Conservation (phyloP, 495 filamentous ascomycete genomes). For the Penicillium waksmanii region DNA sequence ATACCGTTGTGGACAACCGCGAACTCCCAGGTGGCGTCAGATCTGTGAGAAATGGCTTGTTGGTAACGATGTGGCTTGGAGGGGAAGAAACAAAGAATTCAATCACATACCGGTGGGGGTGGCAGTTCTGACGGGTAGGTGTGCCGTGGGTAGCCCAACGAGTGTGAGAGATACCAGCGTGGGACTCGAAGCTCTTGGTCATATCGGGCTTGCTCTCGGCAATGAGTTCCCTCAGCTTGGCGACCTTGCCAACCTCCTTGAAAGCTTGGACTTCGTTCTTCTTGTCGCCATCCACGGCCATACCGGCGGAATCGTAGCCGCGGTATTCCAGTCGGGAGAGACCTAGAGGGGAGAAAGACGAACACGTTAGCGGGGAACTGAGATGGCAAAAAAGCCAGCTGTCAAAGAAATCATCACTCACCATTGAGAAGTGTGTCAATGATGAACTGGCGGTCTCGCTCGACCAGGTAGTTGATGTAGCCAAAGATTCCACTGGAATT, state of each 20-base stretch:
- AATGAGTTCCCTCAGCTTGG: conserved; percentile 91
- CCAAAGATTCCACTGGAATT: conserved; percentile 92
- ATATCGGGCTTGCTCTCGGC: conserved; percentile 80
- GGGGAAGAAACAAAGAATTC: too few relatives aligned
- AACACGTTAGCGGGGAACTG: conserved; percentile 8
- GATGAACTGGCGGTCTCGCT: conserved; percentile 95
- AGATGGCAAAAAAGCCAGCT: background rate
- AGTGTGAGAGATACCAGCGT: conserved; percentile 97
- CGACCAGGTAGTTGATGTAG: conserved; percentile 88
- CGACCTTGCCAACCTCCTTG: conserved; percentile 99
- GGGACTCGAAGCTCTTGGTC: conserved; percentile 91
- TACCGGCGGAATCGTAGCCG: conserved; percentile 95
- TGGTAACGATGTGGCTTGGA: background rate
- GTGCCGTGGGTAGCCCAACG: conserved; percentile 98
- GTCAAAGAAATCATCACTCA: conserved; percentile 40
- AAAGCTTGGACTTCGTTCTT: conserved; percentile 96
- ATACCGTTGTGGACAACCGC: conserved; percentile 98
- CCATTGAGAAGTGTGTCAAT: conserved; percentile 96
- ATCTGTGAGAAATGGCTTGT: conserved; percentile 39
- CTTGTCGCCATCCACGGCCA: conserved; percentile 97
- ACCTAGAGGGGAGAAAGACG: conserved; percentile 47
- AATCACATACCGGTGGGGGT: conserved; percentile 86
- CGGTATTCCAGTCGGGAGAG: conserved; percentile 90
- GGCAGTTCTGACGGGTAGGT: conserved; percentile 93
- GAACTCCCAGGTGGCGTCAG: conserved; percentile 92